Conservation (phyloP, 2,329 filamentous ascomycete species). For the Lasiodiplodia sp. region DNA sequence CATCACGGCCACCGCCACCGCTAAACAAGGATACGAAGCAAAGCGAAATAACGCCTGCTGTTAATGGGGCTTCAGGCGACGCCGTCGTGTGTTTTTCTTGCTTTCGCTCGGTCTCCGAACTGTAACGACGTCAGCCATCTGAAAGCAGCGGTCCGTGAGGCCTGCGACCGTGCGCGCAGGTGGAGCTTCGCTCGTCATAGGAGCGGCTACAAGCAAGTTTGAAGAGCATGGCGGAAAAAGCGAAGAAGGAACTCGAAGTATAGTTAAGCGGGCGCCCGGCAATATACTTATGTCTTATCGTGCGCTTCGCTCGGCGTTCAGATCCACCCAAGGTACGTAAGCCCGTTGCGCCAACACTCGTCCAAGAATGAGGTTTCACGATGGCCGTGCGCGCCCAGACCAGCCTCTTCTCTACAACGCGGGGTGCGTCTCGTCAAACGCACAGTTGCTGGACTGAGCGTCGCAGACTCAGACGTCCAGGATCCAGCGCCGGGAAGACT, state of each 20-base stretch:
- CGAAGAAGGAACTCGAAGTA: background rate
- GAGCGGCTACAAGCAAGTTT: background rate
- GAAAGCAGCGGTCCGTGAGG: background rate
- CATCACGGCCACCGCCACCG: conserved; percentile 14
- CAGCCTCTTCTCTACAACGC: background rate
- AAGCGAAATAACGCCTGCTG: background rate
- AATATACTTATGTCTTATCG: background rate
- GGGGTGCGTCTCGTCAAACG: conserved; percentile 16
- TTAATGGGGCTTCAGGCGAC: background rate
- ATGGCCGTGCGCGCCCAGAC: conserved; percentile 17
- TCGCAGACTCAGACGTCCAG: too few species aligned
- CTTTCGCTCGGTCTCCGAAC: conserved; percentile 3
- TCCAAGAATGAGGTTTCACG: background rate
- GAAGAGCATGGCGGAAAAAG: background rate
- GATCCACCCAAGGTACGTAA: conserved; percentile 26
- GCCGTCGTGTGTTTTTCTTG: background rate
- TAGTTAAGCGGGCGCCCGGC: background rate
- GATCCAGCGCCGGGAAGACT: background rate
- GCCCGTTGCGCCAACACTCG: conserved; percentile 15
- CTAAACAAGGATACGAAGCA: conserved; percentile 13
- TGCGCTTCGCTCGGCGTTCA: background rate
- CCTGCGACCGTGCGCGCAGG: conserved; percentile 12
- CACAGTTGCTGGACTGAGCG: background rate
- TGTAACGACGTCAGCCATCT: conserved; percentile 8
- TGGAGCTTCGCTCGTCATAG: conserved; percentile 5